Evolutionary conservation across 768 basidiomycete genomes (phyloP).

Genomic region (Mycena polygramma): DNA sequence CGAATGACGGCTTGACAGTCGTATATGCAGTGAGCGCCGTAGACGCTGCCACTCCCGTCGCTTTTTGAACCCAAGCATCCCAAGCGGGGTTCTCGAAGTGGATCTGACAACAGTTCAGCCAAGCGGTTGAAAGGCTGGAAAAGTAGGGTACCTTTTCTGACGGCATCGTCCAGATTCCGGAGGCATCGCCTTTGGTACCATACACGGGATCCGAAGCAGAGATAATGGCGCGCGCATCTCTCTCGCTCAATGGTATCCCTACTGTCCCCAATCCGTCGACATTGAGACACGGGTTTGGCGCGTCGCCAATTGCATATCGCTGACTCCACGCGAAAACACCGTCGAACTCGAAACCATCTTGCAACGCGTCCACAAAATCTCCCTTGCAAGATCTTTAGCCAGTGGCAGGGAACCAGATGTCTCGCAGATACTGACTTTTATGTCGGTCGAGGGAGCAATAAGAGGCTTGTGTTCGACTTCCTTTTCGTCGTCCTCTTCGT

Average conservation of each 20-base stretch:
- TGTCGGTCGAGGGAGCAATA: constrained; percentile 30
- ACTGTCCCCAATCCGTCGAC: constrained; percentile 54
- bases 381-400: constrained; percentile 28
- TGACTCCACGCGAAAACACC: constrained; percentile 43
- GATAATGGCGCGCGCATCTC: constrained; percentile 51
- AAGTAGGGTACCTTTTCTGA: constrained; percentile 26
- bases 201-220: constrained; percentile 30
- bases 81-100: constrained; percentile 36
- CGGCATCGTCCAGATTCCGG: constrained; percentile 31
- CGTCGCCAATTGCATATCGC: constrained; percentile 37
- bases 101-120: constrained; percentile 20
- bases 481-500: constrained; percentile 4
- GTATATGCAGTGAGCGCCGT: constrained; percentile 23
- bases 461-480: constrained; percentile 28
- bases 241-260: constrained; percentile 53
- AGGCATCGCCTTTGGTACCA: not conserved
- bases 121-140: not conserved
- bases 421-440: constrained; percentile 12
- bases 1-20: constrained; percentile 6
- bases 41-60: constrained; percentile 20
- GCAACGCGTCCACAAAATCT: constrained; percentile 40
- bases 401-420: not conserved
- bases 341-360: constrained; percentile 38
- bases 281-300: constrained; percentile 53
- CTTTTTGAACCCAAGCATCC: constrained; percentile 33